These are phyloP conservation scores for Pythium insidiosum DNA, from an alignment of 352 stramenopile genomes.

Conservation along the genomic window DNA sequence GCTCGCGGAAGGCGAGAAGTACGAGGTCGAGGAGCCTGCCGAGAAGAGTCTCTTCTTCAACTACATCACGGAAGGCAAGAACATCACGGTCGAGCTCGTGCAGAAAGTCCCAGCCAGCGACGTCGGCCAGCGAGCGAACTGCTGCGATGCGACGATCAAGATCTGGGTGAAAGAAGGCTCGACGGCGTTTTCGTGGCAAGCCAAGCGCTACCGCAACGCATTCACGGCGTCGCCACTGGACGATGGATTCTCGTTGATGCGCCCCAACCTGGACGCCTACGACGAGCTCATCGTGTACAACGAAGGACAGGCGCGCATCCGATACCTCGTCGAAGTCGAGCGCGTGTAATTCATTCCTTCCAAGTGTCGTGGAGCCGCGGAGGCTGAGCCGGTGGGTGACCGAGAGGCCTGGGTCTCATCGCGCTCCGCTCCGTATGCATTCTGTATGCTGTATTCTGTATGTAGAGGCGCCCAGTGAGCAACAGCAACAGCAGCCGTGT, in stretches of 20 bases:
- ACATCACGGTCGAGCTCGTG: slow-evolving; percentile 41
- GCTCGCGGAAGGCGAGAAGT: slow-evolving; percentile 28
- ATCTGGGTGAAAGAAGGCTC: slow-evolving; percentile 6
- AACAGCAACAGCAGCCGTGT: too few relatives aligned
- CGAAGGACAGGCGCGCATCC: slow-evolving; percentile 55
- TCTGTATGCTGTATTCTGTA: too few relatives aligned
- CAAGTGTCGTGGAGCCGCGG: too few relatives aligned
- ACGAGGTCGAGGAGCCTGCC: slow-evolving; percentile 21
- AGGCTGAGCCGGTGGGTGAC: too few relatives aligned
- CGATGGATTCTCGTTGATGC: slow-evolving; percentile 18
- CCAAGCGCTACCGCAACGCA: slow-evolving; percentile 49
- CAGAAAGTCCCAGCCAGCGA: slow-evolving; percentile 15
- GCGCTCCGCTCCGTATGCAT: too few relatives aligned
- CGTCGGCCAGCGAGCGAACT: not conserved
- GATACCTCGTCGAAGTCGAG: slow-evolving; percentile 74
- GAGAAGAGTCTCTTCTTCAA: slow-evolving; percentile 28
- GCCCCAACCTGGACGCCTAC: slow-evolving; percentile 15
- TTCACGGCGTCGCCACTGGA: slow-evolving; percentile 8
- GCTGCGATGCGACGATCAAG: slow-evolving; percentile 17
- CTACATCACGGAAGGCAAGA: slow-evolving; percentile 8
- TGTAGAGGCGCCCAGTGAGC: too few relatives aligned
- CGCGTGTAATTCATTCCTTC: too few relatives aligned
- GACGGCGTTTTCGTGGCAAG: slow-evolving; percentile 23
- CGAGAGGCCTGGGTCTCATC: too few relatives aligned
- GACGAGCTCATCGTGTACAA: slow-evolving; percentile 76